These are phyloP conservation scores for Venustampulla echinocandica DNA, from an alignment of 495 filamentous ascomycete genomes.

Conservation along the genomic window DNA sequence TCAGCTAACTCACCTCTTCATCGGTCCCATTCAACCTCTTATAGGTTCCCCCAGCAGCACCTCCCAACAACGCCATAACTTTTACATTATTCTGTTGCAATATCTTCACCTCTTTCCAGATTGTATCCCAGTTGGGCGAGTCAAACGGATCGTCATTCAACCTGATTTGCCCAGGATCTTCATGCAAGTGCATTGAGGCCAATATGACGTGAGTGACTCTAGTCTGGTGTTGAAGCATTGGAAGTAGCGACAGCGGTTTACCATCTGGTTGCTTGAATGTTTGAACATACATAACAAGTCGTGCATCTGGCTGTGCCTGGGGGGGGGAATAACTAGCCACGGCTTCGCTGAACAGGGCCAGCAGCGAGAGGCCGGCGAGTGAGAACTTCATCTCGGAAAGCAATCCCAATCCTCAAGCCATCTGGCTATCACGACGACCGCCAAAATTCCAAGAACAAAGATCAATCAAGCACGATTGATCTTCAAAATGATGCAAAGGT, in stretches of 20 bases:
- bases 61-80: constrained; percentile 36
- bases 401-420: too few species aligned
- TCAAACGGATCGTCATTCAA: constrained; percentile 34
- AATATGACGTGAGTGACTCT: constrained; percentile 38
- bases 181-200: constrained; percentile 37
- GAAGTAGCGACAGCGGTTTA: constrained; percentile 32
- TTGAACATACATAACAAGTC: constrained; percentile 35
- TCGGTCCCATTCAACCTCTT: constrained; percentile 30
- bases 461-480: too few species aligned
- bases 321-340: too few species aligned
- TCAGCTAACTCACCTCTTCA: constrained; percentile 10
- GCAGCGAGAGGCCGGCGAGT: too few species aligned
- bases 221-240: constrained; percentile 34
- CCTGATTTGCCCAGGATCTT: constrained; percentile 32
- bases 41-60: constrained; percentile 28
- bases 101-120: constrained; percentile 34
- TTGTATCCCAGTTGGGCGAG: constrained; percentile 20
- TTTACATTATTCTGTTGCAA: constrained; percentile 34
- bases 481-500: too few species aligned
- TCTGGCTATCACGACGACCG: too few species aligned
- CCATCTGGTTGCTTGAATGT: constrained; percentile 29
- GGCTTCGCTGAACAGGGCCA: too few species aligned
- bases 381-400: too few species aligned
- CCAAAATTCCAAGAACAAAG: too few species aligned
- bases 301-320: too few species aligned